These are phyloP conservation scores for Colletotrichum sp. DNA, from an alignment of 2,329 filamentous ascomycete genomes.

Conservation along the genomic window DNA sequence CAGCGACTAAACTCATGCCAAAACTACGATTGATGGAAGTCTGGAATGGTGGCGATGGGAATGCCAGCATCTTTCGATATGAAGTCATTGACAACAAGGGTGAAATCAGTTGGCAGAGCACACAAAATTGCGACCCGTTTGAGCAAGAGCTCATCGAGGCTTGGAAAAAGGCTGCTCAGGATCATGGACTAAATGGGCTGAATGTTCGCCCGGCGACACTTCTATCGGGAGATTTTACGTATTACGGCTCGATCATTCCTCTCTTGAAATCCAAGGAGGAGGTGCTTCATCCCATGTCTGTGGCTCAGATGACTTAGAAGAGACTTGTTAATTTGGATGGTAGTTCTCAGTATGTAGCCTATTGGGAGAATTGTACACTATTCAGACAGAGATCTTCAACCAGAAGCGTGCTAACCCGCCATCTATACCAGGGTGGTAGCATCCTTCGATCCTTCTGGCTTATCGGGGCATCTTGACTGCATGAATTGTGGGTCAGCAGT, in stretches of 20 bases:
- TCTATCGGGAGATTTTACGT: neutral
- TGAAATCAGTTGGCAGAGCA: neutral
- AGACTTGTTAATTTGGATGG: neutral
- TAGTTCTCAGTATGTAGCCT: no score
- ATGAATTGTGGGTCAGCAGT: neutral
- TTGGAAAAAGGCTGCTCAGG: neutral
- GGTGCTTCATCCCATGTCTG: neutral
- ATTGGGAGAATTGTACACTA: neutral
- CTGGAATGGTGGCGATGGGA: neutral
- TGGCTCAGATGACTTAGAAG: neutral
- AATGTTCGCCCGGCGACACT: neutral
- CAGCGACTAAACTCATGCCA: neutral
- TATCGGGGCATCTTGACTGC: neutral
- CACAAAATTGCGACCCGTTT: neutral
- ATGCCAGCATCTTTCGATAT: neutral
- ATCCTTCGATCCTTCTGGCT: neutral
- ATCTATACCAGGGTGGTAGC: neutral
- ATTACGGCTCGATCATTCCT: neutral
- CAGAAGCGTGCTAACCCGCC: neutral
- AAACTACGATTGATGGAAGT: neutral
- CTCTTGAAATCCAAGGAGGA: neutral
- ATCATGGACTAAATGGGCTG: neutral
- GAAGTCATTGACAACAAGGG: neutral
- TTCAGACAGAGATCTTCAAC: neutral
- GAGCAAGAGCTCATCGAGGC: neutral